Base-by-base conservation (phyloP, 371 early-diverging fungal genomes). In the Vavraia culicis region DNA sequence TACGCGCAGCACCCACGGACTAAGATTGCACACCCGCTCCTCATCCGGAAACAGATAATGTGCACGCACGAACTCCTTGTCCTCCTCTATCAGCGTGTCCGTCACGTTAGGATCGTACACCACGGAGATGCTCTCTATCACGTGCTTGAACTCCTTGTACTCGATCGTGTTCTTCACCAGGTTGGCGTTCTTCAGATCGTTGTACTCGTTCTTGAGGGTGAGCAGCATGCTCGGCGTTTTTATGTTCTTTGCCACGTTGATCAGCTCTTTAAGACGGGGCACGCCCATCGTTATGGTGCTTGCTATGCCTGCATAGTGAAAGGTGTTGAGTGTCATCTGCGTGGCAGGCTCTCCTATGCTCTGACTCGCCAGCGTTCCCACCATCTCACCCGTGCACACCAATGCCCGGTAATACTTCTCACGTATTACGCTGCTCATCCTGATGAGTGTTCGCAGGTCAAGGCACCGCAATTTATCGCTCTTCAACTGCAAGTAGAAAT, bases 301-400 rank as follows among this genome's bases (percentile, higher is more conserved):
- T 32, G 84, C 77, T 41, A 96, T 91, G 78, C 98, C 98, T 55
- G 98, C 98, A 71, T 79, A 80, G 73, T 94, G 94, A 83, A 96
- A 93, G 47, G 94, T 94, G 68, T 96, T 96, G 53, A 96, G 71
- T 16, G 98, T 96, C 98, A 96, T 96, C 66, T 96, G 95, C 13
- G 98, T 96, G 14, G 98, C 93, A 42, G 98, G 98, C 69, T 96
- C 93, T 69, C 98, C 98, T 72, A 96, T 90, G 37, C 88, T 87
- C 71, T 96, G 95, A 9, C 94, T 91, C 32, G 98, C 94, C 56
- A 96, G 74, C 7, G 88, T 88, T 31, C 98, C 98, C 21, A 94
- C 88, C 99, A 95, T 95, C 74, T 98, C 99, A 42, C 88, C 88
- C 3, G 93, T 83, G 45, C 82, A 77, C 31, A 89, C 89, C 39